These are phyloP conservation scores for Tetrahymena borealis DNA, from an alignment of 73 alveolate genomes.

Conservation along the genomic window DNA sequence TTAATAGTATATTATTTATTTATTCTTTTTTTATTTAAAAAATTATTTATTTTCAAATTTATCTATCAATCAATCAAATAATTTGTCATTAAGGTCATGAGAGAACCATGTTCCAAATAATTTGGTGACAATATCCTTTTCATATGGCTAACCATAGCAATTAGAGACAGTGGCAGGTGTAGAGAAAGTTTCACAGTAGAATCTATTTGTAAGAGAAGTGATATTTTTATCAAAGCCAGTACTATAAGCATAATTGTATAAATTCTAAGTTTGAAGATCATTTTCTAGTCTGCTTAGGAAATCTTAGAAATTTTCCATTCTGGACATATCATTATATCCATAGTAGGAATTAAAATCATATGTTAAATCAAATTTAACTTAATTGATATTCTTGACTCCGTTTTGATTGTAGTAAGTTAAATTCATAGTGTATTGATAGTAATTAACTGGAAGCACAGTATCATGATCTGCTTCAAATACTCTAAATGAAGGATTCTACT, in stretches of 20 bases:
- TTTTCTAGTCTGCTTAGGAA: not conserved
- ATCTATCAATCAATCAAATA: not conserved
- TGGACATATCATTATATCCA: not conserved
- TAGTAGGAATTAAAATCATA: not conserved
- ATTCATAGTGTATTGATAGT: slow-evolving; percentile 11
- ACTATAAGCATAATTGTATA: not conserved
- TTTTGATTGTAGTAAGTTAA: slow-evolving; percentile 7
- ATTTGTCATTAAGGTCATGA: not conserved
- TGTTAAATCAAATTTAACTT: not conserved
- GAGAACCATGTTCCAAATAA: not conserved
- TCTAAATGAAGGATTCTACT: slow-evolving; percentile 19
- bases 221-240: not conserved
- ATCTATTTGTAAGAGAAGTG: not conserved
- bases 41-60: not conserved
- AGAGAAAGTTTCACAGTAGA: not conserved
- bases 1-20: not conserved
- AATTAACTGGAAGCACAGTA: slow-evolving; percentile 23
- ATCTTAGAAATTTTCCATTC: not conserved
- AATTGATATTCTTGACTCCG: not conserved
- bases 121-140: not conserved
- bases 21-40: not conserved
- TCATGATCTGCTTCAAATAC: slow-evolving; percentile 22
- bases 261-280: not conserved
- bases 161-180: not conserved
- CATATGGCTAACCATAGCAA: not conserved